Evolutionary conservation across 148 eudicot species (phyloP), one percentile per base, ranked within the genome.

Genomic region (Vaccinium macrocarpon): DNA sequence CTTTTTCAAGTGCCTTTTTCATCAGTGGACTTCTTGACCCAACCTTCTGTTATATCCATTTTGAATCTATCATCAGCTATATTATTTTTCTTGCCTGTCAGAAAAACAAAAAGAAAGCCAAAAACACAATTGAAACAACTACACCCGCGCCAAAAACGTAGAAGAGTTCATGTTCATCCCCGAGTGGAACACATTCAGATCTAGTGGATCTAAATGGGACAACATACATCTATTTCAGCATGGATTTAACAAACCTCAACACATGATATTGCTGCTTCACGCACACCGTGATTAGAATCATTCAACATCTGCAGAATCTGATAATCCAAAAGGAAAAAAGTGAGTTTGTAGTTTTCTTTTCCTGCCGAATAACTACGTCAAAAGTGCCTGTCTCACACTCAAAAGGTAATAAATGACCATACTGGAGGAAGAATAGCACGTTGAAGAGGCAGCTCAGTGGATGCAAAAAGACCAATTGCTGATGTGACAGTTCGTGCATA

Each of bases 271-370:
- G 98, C 98, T 6, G 98, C 98, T 86, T 97, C 99, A 88, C 98
- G 91, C 61, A 97, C 99, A 86, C 89, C 92, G 61, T 91, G 95
- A 79, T 97, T 95, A 48, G 98, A 92, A 87, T 97, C 99, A 88
- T 93, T 93, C 91, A 97, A 84, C 98, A 95, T 92, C 89, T 97
- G 98, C 88, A 97, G 84, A 89, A 95, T 97, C 99, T 97, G 98
- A 59, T 38, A 81, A 78, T 78, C 75, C 42, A 64, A 87, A 42
- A 74, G 84, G 84, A 32, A 76, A 53, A 25, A 16, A 46, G n/a
- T 71, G 15, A 85, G 83, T 80, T 38, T 61, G 16, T 66, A 27
- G 48, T 66, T 66, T 81, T 82, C 74, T 48, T 77, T 75, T 32
- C 78, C 51, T 42, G 32, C 21, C n/a, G 48, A n/a, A 48, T 27